Conservation (phyloP, 1,284 basidiomycete species). For the Ceratobasidium sp. region DNA sequence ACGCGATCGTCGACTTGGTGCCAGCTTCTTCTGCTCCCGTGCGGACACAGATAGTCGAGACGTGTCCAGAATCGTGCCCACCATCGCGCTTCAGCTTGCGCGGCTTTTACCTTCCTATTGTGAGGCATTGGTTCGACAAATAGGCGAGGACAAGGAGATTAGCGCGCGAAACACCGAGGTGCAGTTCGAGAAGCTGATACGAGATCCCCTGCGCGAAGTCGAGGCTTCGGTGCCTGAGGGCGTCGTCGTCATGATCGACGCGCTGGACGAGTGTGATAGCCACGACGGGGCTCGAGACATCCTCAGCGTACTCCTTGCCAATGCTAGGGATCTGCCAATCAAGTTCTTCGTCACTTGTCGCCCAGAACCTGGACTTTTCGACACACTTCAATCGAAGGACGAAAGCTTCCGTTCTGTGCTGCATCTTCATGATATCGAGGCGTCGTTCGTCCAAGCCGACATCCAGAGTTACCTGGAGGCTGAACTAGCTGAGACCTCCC, state of each 20-base stretch:
- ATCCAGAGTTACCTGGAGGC: neutral
- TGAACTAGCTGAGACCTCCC: neutral
- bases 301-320: neutral
- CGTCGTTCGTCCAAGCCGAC: neutral
- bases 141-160: no score
- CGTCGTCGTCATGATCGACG: neutral
- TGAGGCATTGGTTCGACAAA: no score
- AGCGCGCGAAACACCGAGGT: no score
- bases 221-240: no score
- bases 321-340: neutral
- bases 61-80: no score
- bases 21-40: no score
- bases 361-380: neutral
- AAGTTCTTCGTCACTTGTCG: conserved; percentile 7
- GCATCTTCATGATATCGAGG: neutral
- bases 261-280: neutral
- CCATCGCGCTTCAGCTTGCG: no score
- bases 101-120: no score
- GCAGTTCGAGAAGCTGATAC: no score
- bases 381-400: neutral
- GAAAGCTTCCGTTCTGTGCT: neutral
- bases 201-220: no score
- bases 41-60: no score
- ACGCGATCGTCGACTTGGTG: no score
- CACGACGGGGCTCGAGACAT: neutral